A percentile compares a stretch with the other conserved stretches of the same genome.
phyloP scores from a whole-genome alignment of 371 early-diverging fungal species.

The Apophysomyces sp. region DNA sequence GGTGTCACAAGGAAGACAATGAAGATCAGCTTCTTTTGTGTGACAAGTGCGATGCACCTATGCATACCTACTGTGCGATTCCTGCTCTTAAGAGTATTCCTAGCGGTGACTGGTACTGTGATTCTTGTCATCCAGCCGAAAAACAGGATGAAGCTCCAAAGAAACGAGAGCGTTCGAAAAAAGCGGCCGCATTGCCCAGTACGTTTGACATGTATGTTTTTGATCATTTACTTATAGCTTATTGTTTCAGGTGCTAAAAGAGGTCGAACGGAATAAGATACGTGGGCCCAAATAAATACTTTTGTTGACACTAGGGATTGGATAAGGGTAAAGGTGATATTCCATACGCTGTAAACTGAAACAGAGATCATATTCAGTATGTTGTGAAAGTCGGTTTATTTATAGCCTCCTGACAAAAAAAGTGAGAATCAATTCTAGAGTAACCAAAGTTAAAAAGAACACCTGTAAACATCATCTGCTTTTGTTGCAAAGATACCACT shows the following conservation, averaged over 20 bases:
- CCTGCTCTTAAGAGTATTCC: slow-evolving; percentile 41
- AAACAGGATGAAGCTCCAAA: neutral
- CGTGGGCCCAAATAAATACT: neutral
- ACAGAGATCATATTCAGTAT: no score
- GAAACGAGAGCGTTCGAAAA: neutral
- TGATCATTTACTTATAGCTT: neutral
- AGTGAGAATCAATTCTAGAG: no score
- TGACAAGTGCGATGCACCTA: slow-evolving; percentile 53
- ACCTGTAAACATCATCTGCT: no score
- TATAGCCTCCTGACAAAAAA: no score
- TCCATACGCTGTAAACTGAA: no score
- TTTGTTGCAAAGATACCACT: no score
- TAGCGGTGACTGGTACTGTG: slow-evolving; percentile 25
- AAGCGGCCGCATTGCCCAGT: neutral
- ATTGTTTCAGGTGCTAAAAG: neutral
- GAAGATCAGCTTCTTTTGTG: slow-evolving; percentile 56
- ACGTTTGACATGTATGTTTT: neutral
- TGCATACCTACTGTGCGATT: slow-evolving; percentile 49
- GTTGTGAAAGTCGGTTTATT: no score
- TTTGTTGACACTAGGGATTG: neutral
- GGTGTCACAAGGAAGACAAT: slow-evolving; percentile 47
- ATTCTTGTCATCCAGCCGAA: slow-evolving; percentile 13
- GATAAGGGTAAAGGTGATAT: no score
- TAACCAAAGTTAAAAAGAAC: no score
- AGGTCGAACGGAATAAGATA: neutral